Evolutionary conservation across 768 basidiomycete genomes (phyloP).

Genomic region (Calocera viscosa): DNA sequence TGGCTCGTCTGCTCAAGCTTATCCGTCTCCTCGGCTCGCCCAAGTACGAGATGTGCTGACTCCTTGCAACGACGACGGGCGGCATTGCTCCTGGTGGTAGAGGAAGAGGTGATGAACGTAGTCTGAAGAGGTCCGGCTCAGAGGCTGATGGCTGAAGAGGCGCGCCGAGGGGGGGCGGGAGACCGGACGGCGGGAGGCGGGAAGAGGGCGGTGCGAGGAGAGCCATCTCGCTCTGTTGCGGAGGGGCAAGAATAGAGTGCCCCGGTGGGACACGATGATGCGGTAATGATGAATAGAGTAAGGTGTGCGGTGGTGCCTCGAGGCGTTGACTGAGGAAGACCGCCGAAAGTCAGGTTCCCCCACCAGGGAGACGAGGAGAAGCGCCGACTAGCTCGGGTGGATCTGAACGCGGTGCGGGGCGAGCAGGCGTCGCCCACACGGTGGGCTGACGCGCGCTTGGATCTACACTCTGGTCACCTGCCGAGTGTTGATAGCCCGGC

Average conservation of each 20-base stretch:
- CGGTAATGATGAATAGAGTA: not conserved
- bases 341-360: not conserved
- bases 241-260: not conserved
- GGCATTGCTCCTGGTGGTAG: slow-evolving; percentile 7
- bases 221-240: not conserved
- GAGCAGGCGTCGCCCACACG: not conserved
- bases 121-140: slow-evolving; percentile 8
- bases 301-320: not conserved
- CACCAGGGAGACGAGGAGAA: not conserved
- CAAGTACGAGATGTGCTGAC: not conserved
- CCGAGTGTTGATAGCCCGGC: not conserved
- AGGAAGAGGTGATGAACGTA: not conserved
- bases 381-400: not conserved
- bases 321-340: not conserved
- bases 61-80: not conserved
- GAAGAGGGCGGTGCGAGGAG: slow-evolving; percentile 2
- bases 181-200: slow-evolving; percentile 11
- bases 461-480: not conserved
- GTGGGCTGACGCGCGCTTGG: not conserved
- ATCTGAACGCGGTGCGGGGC: not conserved
- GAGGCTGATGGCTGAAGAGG: slow-evolving; percentile 14
- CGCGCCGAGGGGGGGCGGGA: slow-evolving; percentile 9
- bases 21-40: not conserved
- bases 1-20: not conserved
- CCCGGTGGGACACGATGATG: not conserved